Base-by-base conservation (phyloP, 2,329 filamentous ascomycete genomes). In the Rachicladosporium sp. region DNA sequence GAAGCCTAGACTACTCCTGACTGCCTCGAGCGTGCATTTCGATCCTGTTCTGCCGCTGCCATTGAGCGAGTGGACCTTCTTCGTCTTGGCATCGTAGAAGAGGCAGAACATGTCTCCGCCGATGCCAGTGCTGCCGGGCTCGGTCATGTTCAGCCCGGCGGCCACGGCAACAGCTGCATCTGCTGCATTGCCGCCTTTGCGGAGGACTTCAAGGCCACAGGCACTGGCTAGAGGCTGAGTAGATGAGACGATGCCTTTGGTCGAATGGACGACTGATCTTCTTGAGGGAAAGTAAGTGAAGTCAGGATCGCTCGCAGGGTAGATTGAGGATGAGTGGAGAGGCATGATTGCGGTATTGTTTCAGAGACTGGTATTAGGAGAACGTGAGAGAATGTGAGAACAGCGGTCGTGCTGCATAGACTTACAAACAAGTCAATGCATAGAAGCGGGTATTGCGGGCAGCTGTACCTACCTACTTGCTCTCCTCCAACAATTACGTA, bases 61-160 rank as follows among this genome's bases (percentile, higher is more conserved):
- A 61, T 98, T 98, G 61, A 96, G 67, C 7, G 87, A 84, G 40
- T 78, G 80, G 6, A 96, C 80, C 46, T 82, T 82, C 56, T 82
- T 82, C 0, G 80, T 84, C 50, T 80, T 74, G 32, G 86, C 85
- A 57, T 93, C 76, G 67, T 89, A 96, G 69, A 77, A 95, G 29
- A 96, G 75, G 60, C 88, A 88, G 65, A 96, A 98, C 78, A 94
- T 87, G 64, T 98, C 91, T 46, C 91, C 91, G 42, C 91, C 91
- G 44, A 98, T 95, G 31, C 91, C 91, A 1, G 91, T 96, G 4
- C 83, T 91, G 43, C 79, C 78, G 6, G 91, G 91, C 58, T 98
- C 91, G 0, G 89, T 94, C 56, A 96, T 75, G 63, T 95, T 96
- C 41, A 98, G 70, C 4, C 79, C 87, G 27, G 91, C 91, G 33